A percentile compares a stretch with the other conserved stretches of the same genome.
Conservation (phyloP, 208 protist genomes). For the Wallacemonas rigidus region DNA sequence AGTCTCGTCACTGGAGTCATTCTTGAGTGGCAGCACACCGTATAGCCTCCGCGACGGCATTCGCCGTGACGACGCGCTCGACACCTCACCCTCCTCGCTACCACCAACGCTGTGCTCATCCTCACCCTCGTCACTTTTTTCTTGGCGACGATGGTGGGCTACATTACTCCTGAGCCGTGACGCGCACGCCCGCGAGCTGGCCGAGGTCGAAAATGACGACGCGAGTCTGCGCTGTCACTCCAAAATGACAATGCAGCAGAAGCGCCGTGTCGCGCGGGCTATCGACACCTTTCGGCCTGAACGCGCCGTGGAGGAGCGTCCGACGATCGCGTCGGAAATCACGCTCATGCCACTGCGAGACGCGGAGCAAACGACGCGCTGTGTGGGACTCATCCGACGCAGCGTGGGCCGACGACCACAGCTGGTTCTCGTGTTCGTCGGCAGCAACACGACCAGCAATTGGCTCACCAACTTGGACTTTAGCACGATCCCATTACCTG, state of each 20-base stretch:
- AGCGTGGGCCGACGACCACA: conserved; percentile 56
- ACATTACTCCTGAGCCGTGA: not conserved
- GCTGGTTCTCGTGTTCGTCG: conserved; percentile 65
- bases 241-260: conserved; percentile 49
- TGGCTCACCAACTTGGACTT: conserved; percentile 68
- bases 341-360: conserved; percentile 55
- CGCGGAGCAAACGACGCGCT: conserved; percentile 55
- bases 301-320: conserved; percentile 54
- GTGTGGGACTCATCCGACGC: conserved; percentile 48
- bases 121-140: not conserved
- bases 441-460: conserved; percentile 52
- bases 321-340: conserved; percentile 62
- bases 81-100: too few species aligned
- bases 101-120: too few species aligned
- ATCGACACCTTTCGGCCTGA: conserved; percentile 67
- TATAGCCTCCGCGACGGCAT: not conserved
- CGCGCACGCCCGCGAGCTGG: conserved; percentile 17
- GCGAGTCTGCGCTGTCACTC: conserved; percentile 4
- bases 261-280: conserved; percentile 51
- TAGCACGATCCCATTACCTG: conserved; percentile 31
- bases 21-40: not conserved
- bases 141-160: not conserved
- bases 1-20: not conserved
- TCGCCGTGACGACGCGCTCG: too few species aligned
- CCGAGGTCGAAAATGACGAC: conserved; percentile 10